Conservation (phyloP, 805 yeast genomes). For the Myxozyma geophila region DNA sequence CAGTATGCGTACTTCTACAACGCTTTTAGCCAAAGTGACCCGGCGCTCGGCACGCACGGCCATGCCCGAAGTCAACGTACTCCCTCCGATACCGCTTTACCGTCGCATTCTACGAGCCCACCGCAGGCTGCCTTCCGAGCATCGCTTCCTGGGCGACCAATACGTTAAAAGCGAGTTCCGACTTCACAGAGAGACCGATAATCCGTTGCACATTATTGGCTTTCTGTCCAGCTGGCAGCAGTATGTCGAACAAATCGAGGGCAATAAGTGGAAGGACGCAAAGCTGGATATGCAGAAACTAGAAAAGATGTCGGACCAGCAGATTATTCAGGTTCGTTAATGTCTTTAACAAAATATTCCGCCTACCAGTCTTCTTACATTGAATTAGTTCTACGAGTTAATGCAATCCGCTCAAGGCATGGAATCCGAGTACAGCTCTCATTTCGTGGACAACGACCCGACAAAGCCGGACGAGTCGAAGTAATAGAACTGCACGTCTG, state of each 20-base stretch:
- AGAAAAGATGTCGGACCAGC: constrained; percentile 88
- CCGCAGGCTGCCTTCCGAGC: constrained; percentile 64
- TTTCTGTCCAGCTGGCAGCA: constrained; percentile 91
- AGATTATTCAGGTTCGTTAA: constrained; percentile 66
- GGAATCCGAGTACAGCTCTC: constrained; percentile 43
- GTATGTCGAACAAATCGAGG: constrained; percentile 45
- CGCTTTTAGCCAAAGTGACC: constrained; percentile 17
- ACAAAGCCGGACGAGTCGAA: not conserved
- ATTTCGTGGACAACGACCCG: constrained; percentile 20
- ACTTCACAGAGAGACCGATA: constrained; percentile 78
- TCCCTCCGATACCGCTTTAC: constrained; percentile 84
- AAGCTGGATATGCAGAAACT: constrained; percentile 65
- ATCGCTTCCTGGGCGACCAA: constrained; percentile 81
- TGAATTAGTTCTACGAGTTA: constrained; percentile 47
- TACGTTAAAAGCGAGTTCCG: constrained; percentile 90
- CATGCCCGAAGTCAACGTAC: constrained; percentile 44
- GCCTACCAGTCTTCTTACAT: not conserved
- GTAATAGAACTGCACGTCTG: not conserved
- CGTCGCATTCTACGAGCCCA: constrained; percentile 85
- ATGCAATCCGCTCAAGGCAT: constrained; percentile 51
- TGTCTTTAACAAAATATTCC: not conserved
- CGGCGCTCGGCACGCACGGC: constrained; percentile 45
- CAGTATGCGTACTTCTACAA: constrained; percentile 18
- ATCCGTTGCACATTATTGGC: constrained; percentile 93
- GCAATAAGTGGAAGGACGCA: constrained; percentile 68